Conservation (phyloP, 257 asterid genomes). For the Solanum chilense region DNA sequence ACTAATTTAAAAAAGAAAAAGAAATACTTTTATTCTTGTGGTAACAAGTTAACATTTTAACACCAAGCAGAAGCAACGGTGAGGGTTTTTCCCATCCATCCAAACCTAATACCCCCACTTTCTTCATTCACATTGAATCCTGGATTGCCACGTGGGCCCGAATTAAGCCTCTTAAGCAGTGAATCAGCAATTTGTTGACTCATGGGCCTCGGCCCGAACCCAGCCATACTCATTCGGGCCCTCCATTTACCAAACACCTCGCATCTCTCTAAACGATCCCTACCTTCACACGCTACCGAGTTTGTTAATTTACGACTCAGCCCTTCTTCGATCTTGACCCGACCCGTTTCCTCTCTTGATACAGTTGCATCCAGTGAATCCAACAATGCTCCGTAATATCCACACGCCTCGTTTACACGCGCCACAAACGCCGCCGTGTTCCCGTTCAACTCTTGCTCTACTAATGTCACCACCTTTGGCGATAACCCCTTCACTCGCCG, state of each 20-base stretch:
- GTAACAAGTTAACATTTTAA: constrained; percentile 38
- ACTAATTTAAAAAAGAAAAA: neutral
- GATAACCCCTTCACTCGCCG: constrained; percentile 62
- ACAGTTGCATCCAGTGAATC: constrained; percentile 61
- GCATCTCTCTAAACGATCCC: constrained; percentile 76
- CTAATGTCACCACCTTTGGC: constrained; percentile 59
- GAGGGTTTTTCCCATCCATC: constrained; percentile 80
- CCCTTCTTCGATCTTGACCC: constrained; percentile 61
- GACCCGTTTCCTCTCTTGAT: constrained; percentile 22
- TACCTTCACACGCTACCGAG: constrained; percentile 87
- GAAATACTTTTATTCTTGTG: neutral
- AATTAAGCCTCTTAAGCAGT: constrained; percentile 38
- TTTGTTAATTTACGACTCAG: constrained; percentile 54
- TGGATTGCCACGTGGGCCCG: constrained; percentile 74
- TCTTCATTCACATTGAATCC: constrained; percentile 61
- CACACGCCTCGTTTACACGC: constrained; percentile 59
- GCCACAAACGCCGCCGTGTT: constrained; percentile 60
- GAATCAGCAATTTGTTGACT: constrained; percentile 44
- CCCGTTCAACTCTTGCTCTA: constrained; percentile 66
- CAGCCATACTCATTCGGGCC: constrained; percentile 81
- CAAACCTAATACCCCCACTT: constrained; percentile 62
- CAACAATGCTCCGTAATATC: constrained; percentile 45
- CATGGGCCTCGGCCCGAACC: constrained; percentile 42
- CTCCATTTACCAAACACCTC: constrained; percentile 87
- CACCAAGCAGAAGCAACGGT: constrained; percentile 84